phyloP scores from a whole-genome alignment of 371 early-diverging fungal species.

The Batrachochytrium dendrobatidis region DNA sequence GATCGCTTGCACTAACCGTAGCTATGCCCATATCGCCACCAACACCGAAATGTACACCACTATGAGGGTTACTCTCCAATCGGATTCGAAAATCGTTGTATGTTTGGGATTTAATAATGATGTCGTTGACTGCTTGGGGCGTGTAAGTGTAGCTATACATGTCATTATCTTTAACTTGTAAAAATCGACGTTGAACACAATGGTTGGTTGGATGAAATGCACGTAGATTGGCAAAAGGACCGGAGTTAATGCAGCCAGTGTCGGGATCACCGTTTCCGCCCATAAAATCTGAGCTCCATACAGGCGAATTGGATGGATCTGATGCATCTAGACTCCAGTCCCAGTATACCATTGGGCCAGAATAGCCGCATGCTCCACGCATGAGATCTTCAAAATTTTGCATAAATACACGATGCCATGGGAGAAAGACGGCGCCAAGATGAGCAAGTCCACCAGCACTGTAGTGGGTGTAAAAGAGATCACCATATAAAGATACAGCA shows the following conservation, averaged over 20 bases:
- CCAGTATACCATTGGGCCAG: conserved; percentile 24
- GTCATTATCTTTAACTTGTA: not conserved
- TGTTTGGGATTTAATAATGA: not conserved
- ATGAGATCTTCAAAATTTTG: conserved; percentile 14
- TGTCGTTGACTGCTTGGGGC: not conserved
- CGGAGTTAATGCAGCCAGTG: conserved; percentile 4
- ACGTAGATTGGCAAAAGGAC: not conserved
- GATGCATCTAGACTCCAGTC: conserved; percentile 28
- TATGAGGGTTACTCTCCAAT: conserved; percentile 20
- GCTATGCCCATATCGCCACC: conserved; percentile 25
- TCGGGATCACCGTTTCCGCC: conserved; percentile 6
- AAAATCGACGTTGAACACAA: not conserved
- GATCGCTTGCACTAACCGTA: conserved; percentile 36
- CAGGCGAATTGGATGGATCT: conserved; percentile 10
- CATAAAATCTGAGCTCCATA: not conserved
- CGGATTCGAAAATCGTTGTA: conserved; percentile 12
- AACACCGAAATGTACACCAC: conserved; percentile 17
- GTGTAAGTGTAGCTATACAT: not conserved
- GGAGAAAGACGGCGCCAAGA: conserved; percentile 15
- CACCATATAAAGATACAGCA: not conserved
- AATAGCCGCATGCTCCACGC: not conserved
- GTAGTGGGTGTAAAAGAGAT: not conserved
- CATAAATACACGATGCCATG: conserved; percentile 27
- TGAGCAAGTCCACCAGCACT: not conserved
- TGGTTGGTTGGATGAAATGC: not conserved